phyloP scores from a whole-genome alignment of 441 rosid genomes.

The Melastoma candidum region DNA sequence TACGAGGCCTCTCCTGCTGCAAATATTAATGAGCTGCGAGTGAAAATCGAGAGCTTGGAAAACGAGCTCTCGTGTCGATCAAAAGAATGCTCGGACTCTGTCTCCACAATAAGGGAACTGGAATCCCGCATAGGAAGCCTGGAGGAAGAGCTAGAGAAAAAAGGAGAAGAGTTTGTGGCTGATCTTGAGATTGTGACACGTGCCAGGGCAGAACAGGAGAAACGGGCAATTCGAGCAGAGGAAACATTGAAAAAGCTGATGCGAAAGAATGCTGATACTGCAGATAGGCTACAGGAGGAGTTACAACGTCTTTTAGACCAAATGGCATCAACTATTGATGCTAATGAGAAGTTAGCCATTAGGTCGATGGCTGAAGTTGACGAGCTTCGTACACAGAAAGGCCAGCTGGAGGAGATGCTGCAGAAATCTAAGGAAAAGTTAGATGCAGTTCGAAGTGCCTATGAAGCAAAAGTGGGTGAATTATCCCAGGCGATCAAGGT shows the following conservation, averaged over 20 bases:
- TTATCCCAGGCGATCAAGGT: conserved; percentile 33
- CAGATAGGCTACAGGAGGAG: conserved; percentile 69
- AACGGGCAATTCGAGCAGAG: conserved; percentile 73
- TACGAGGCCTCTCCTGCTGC: conserved; percentile 34
- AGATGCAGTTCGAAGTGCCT: conserved; percentile 27
- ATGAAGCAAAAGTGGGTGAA: conserved; percentile 37
- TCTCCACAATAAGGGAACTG: conserved; percentile 25
- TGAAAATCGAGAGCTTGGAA: conserved; percentile 25
- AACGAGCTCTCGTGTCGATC: conserved; percentile 34
- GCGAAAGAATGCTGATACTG: conserved; percentile 57
- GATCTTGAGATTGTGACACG: conserved; percentile 45
- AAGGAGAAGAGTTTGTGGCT: conserved; percentile 38
- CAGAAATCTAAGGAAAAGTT: conserved; percentile 42
- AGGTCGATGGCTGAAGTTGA: conserved; percentile 59
- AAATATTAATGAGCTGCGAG: neutral
- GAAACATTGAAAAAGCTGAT: conserved; percentile 56
- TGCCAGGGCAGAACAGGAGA: conserved; percentile 72
- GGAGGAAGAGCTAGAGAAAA: conserved; percentile 69
- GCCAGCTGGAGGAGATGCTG: conserved; percentile 46
- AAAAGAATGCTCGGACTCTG: too few relatives aligned
- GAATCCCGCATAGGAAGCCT: conserved; percentile 36
- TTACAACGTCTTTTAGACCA: conserved; percentile 58
- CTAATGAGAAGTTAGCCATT: conserved; percentile 65
- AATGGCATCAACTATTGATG: conserved; percentile 58
- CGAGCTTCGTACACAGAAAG: conserved; percentile 47